Evolutionary conservation across 1,284 basidiomycete genomes (phyloP).

Genomic region (Laetiporus sulphureus): DNA sequence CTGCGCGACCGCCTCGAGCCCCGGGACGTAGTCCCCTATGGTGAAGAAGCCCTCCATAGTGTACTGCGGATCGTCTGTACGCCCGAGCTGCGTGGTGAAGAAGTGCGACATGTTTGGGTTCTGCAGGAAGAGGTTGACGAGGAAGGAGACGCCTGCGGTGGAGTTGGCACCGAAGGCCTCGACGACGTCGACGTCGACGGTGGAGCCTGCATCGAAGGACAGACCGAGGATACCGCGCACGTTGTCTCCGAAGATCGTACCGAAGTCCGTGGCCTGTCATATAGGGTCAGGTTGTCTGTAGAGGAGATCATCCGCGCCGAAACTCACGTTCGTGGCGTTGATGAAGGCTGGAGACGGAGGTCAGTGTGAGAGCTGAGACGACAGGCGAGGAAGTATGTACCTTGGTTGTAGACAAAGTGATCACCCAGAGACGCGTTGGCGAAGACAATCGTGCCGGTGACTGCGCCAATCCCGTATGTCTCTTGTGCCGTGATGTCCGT

Average conservation of each 20-base stretch:
- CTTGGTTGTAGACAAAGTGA: slow-evolving; percentile 22
- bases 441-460: slow-evolving; percentile 19
- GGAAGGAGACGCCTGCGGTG: slow-evolving; percentile 15
- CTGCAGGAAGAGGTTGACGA: slow-evolving; percentile 22
- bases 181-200: slow-evolving; percentile 12
- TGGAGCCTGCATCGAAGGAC: slow-evolving; percentile 19
- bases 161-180: slow-evolving; percentile 8
- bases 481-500: slow-evolving; percentile 14
- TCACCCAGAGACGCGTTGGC: slow-evolving; percentile 23
- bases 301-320: too few relatives aligned
- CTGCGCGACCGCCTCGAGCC: slow-evolving; percentile 16
- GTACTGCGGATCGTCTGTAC: slow-evolving; percentile 18
- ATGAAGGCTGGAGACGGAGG: too few relatives aligned
- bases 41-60: slow-evolving; percentile 23
- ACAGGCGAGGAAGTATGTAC: too few relatives aligned
- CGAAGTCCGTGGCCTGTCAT: slow-evolving; percentile 15
- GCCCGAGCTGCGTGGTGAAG: slow-evolving; percentile 25
- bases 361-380: too few relatives aligned
- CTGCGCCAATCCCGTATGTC: slow-evolving; percentile 20
- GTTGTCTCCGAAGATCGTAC: slow-evolving; percentile 16
- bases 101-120: slow-evolving; percentile 19
- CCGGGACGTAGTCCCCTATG: slow-evolving; percentile 22
- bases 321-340: slow-evolving; percentile 16
- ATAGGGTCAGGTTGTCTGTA: too few relatives aligned
- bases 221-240: slow-evolving; percentile 23